Conservation (phyloP, 2,329 filamentous ascomycete genomes). For the Penicillium paneum region DNA sequence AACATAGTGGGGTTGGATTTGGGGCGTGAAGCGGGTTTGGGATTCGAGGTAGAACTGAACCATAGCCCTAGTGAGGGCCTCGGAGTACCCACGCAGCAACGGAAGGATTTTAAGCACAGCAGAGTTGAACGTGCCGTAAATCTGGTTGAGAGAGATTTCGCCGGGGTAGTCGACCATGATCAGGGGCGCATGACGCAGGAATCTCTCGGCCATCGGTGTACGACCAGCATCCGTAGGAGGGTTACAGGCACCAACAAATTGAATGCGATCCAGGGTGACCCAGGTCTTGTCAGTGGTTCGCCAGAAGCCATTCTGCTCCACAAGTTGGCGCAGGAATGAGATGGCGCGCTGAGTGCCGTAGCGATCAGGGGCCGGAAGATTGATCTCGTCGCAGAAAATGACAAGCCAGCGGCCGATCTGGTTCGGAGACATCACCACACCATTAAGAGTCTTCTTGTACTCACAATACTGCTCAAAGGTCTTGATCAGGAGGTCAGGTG, state of each 20-base stretch:
- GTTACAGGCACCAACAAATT: conserved; percentile 98
- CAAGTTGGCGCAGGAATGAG: conserved; percentile 92
- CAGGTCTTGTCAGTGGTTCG: conserved; percentile 94
- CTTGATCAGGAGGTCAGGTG: conserved; percentile 95
- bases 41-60: conserved; percentile 94
- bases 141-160: conserved; percentile 89
- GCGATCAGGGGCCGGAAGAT: conserved; percentile 93
- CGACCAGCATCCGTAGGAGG: conserved; percentile 95
- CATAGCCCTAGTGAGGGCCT: conserved; percentile 94
- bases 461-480: conserved; percentile 99
- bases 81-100: conserved; percentile 88
- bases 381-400: conserved; percentile 99
- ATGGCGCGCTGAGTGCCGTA: conserved; percentile 98
- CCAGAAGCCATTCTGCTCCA: conserved; percentile 99
- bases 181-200: conserved; percentile 93
- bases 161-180: conserved; percentile 99
- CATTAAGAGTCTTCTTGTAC: conserved; percentile 97
- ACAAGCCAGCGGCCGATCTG: conserved; percentile 98
- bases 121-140: conserved; percentile 97
- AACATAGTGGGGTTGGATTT: conserved; percentile 97
- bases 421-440: conserved; percentile 89
- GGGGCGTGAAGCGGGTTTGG: conserved; percentile 87
- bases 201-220: conserved; percentile 87
- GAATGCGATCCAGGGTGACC: conserved; percentile 95
- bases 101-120: conserved; percentile 97